Evolutionary conservation across 371 early-diverging fungal genomes (phyloP), one percentile per base, ranked within the genome.

Genomic region (Haplosporangium sp.): DNA sequence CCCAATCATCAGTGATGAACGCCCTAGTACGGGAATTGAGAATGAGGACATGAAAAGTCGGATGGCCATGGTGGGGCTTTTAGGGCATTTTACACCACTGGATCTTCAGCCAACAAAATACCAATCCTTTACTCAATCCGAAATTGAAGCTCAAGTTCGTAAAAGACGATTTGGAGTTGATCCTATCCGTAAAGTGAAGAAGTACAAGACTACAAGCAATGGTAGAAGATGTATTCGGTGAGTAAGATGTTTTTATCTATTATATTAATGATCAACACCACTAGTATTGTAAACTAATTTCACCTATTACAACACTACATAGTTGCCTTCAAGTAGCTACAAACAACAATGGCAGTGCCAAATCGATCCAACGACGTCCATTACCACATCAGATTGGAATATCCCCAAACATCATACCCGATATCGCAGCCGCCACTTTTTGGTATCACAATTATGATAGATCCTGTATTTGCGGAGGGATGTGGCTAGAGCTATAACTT

Each of bases 401-500:
- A n/a, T 47, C 56, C 39, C 69, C 72, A 15, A 56, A 4, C 20
- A 48, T 58, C 53, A 69, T 77, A 35, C 74, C 73, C 7, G 79
- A 79, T 44, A 74, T 79, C 55, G 71, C 79, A 13, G 65, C 71
- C 6, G 55, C 74, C 8, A 79, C 79, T 19, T 65, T 74, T 6
- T 79, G 79, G 79, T 71, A 79, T 61, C 79, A 79, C 38, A 74
- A 79, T 67, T 79, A 74, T 52, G 79, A 79, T 60, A 65, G 79
- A n/a, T 74, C 79, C 0, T 79, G 79, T 52, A 68, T 60, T 44
- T 68, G 61, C 27, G 68, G 63, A 19, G 64, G 50, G 55, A 57
- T 65, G 74, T 79, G 79, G 79, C 56, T 79, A 50, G 79, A 79
- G 35, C 68, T 79, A 17, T 79, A 65, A 50, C 44, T 42, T 8